phyloP scores from a whole-genome alignment of 129 eudicot genomes.

The sunflower (Helianthus annuus) region DNA sequence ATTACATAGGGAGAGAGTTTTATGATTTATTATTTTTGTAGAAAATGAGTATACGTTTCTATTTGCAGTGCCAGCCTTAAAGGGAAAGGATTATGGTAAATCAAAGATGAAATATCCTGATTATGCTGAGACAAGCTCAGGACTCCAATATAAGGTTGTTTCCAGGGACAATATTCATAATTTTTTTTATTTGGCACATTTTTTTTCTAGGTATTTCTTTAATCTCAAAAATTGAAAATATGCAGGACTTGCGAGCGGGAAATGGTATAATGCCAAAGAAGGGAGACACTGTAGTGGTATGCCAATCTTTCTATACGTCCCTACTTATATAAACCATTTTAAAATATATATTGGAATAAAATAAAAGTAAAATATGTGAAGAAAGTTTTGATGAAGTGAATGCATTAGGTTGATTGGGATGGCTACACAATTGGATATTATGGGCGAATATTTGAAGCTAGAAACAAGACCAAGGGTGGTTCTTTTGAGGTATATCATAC shows the following conservation, averaged over 20 bases:
- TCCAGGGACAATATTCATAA: too few species aligned
- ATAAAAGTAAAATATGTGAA: not conserved
- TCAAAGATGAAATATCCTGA: constrained; percentile 96
- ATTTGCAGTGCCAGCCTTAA: constrained; percentile 88
- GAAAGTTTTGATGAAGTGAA: constrained; percentile 22
- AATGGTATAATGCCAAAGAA: constrained; percentile 71
- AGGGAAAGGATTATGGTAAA: constrained; percentile 98
- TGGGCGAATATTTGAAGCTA: constrained; percentile 99
- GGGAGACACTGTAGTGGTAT: constrained; percentile 93
- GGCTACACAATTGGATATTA: constrained; percentile 98
- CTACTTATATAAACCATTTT: constrained; percentile 16
- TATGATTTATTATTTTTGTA: not conserved
- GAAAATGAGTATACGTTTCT: constrained; percentile 21
- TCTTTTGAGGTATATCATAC: constrained; percentile 84
- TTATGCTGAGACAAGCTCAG: constrained; percentile 78
- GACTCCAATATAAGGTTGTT: constrained; percentile 94
- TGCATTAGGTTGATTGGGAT: constrained; percentile 92
- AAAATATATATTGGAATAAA: not conserved
- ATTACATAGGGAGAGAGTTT: not conserved
- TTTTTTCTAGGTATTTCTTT: constrained; percentile 18
- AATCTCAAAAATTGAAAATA: constrained; percentile 24
- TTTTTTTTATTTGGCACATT: constrained; percentile 12
- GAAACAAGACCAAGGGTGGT: constrained; percentile 98
- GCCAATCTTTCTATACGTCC: constrained; percentile 32
- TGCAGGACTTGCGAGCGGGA: constrained; percentile 88